Base-by-base conservation (phyloP, 2,329 filamentous ascomycete genomes). In the Metarhizium humberi region DNA sequence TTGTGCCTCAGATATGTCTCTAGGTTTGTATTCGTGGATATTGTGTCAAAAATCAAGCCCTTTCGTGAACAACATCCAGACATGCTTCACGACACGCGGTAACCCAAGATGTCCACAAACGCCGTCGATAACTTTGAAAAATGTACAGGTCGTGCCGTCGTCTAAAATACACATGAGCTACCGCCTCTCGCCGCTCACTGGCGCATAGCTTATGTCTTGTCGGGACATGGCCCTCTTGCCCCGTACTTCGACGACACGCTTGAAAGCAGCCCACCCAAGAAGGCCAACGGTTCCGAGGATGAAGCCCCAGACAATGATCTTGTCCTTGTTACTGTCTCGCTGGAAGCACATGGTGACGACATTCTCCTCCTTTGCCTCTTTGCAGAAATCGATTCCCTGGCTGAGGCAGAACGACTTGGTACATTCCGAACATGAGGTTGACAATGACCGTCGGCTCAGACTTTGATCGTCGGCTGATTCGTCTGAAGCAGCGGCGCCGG, bases 321-420 rank as follows among this genome's bases (percentile, higher is more conserved):
- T 78, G 69, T 86, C 83, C 71, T 86, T 86, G 67, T 78, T 78
- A 66, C 79, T 83, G 67, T 86, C 83, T 59, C 83, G 78, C 74
- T 86, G 81, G 70, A 86, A 86, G 66, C 83, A 86, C 64, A 77
- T 74, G 32, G 83, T 83, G 46, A 80, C 70, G 20, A 86, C 79
- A 63, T 86, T 81, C 64, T 78, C 80, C 61, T 85, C 81, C 60
- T 78, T 76, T 53, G 81, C 81, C 60, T 78, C 75, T 63, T 81
- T 79, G 73, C 83, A 86, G 64, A 86, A 84, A 56, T 80, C 79
- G 29, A 86, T 78, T 60, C 76, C 75, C 58, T 82, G 77, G 49
- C 71, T 70, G 8, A 85, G 76, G 67, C 83, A 86, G 63, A 85
- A 86, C 56, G 79, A 79, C 66, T 82, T 82, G 59, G 83, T 86